Base-by-base conservation (phyloP, 441 rosid genomes). In the Oxalis stricta region DNA sequence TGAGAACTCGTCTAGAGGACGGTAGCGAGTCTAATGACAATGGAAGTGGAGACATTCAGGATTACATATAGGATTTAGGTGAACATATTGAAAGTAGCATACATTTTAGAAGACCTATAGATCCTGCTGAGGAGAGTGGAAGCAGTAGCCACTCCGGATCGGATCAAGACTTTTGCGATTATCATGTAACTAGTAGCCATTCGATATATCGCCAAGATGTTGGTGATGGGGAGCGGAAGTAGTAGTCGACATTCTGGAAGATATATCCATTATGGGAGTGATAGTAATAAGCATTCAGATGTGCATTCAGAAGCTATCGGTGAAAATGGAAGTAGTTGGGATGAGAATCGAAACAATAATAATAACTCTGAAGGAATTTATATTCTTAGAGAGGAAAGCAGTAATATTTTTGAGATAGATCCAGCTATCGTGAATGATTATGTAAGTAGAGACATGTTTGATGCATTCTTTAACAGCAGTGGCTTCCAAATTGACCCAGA, bases 11-110 rank as follows among this genome's bases (percentile, higher is more conserved):
- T 16, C 11, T 17, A 4, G 52, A 33, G 32, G 35, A 30, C 23
- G 35, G 10, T 23, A 31, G 41, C 31, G 58, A 24, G 41, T n/a
- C n/a, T n/a, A n/a, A n/a, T n/a, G n/a, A n/a, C n/a, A 41, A 38
- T 41, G 47, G 41, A 21, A 46, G 43, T 11, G 31, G 55, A 7
- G 35, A 13, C 31, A 36, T 31, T 44, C 30, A 16, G 28, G 5
- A 34, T 2, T 15, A 13, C 10, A 17, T 5, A n/a, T 7, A 13
- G 4, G 33, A 23, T n/a, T n/a, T 13, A 14, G 9, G 5, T 3
- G 1, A 7, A 16, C 33, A 29, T n/a, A 26, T 31, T 16, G 10
- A 29, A 20, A 14, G 18, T 32, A 24, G 45, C 14, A 26, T 7
- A 18, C 31, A 13, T 23, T 41, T 5, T 3, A 8, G 11, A 23